phyloP scores from a whole-genome alignment of 305 asterid species.

The Rubia peregrina region DNA sequence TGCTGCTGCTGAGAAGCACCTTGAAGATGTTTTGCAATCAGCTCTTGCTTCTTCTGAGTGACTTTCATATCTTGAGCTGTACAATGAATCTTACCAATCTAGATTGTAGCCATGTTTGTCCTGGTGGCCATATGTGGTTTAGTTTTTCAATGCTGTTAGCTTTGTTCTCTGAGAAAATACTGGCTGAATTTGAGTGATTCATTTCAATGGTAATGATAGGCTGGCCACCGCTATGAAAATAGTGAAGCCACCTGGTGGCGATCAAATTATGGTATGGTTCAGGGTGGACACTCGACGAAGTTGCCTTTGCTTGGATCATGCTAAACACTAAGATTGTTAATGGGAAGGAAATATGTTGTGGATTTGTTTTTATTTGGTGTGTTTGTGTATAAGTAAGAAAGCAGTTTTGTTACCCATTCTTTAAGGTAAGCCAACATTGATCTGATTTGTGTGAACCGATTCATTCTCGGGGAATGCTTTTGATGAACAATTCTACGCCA shows the following conservation, averaged over 20 bases:
- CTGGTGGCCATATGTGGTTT: neutral
- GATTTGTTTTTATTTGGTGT: too few relatives aligned
- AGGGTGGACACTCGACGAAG: neutral
- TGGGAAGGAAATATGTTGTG: neutral
- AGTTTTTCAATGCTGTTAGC: neutral
- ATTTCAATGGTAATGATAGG: conserved; percentile 3
- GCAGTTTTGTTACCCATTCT: neutral
- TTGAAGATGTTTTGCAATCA: conserved; percentile 93
- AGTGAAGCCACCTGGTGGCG: neutral
- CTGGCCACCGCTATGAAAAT: neutral
- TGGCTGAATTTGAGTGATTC: neutral
- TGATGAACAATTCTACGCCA: too few relatives aligned
- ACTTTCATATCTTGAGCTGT: neutral
- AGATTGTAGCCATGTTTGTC: neutral
- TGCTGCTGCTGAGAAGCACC: conserved; percentile 92
- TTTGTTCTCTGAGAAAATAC: neutral
- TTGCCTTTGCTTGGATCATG: neutral
- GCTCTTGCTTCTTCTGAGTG: conserved; percentile 82
- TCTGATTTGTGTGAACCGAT: neutral
- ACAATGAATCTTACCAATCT: neutral
- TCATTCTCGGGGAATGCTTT: neutral
- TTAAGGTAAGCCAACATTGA: too few relatives aligned
- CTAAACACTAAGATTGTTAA: neutral
- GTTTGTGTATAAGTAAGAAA: neutral
- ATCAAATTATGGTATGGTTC: neutral